Evolutionary conservation across 805 yeast species (phyloP), one percentile per base, ranked within the genome.

Genomic region (Lipomyces orientalis): DNA sequence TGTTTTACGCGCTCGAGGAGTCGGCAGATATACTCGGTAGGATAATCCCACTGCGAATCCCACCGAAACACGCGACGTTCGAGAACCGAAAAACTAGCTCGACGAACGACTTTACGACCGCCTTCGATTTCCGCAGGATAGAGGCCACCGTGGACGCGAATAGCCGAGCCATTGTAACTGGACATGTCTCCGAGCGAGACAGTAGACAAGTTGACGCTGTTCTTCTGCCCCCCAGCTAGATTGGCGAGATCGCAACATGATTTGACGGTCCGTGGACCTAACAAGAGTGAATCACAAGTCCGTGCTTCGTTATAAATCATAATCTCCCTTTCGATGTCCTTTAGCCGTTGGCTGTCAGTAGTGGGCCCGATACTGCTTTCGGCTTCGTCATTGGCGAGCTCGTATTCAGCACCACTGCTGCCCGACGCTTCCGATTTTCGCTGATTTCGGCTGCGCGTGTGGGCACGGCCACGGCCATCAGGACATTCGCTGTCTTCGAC

Each of bases 21-120:
- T 10, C 46, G 25, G 8, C 58, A 29, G n/a, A 67, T 35, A 33
- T 37, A 22, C 34, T 46, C 62, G 12, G 61, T 29, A 7, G 75
- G 58, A 31, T 71, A 64, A n/a, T 65, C 61, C 7, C 62, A 72
- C n/a, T 71, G 71, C 52, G 34, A 71, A 35, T 12, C 64, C 76
- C 71, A 71, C 3, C 29, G 43, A 9, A 68, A 59, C 0, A 77
- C 58, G 4, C 70, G 61, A 0, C 70, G 70, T 39, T 78, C 82
- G 6, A 79, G 65, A 25, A 73, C 68, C 5, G 82, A 77, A 58
- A 81, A 79, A 46, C 85, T 82, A 55, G 75, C 74, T n/a, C 77
- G 70, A 63, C 85, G 72, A 25, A 22, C 22, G 14, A 9, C 16
- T 1, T n/a, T 25, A n/a, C 2, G 5, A 9, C 33, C 19, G 37